Base-by-base conservation (phyloP, 179 eudicot species). In the Heliamphora pulchella region DNA sequence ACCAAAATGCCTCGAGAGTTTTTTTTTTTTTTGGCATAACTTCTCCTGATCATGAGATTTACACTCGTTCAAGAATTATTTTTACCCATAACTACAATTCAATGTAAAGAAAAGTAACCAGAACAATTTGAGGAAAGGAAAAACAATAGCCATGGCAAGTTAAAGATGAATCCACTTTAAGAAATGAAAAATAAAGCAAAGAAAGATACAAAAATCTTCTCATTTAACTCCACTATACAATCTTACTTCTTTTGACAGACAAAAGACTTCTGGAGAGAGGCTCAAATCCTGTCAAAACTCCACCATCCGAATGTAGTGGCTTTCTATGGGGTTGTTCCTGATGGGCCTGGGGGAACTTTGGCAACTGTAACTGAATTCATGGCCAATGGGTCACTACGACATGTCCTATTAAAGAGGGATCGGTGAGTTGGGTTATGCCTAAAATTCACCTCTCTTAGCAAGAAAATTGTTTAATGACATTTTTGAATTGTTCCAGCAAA, bases 231-330 rank as follows among this genome's bases (percentile, higher is more conserved):
- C 54, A 41, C 64, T 67, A 31, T 4, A 18, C 44, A 11, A 76
- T 81, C 13, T 76, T 53, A 70, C 57, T 80, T 3, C 55, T 78
- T 78, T 18, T 41, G 22, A 48, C 84, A 87, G 90, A 82, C 80
- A 43, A 86, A 86, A 80, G 90, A 88, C 61, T 88, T 88, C 72
- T 88, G 90, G 90, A 86, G 90, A 67, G 90, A 88, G 79, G 88
- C 90, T 55, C 83, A 88, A 72, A 87, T 87, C 69, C 84, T 87
- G 68, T 87, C 89, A 39, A 85, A 78, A 73, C 89, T 87, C 74
- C 89, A 87, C 81, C 89, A 87, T 81, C 89, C 89, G 14, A 87
- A 87, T 85, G 80, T 87, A 18, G 86, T 88, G 65, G 90, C 90
- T 67, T 86, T 88, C 50, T 88, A 88, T 77, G 90, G 90, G 50